phyloP scores from a whole-genome alignment of 2,329 filamentous ascomycete genomes.

The Knoxdaviesia capensis region DNA sequence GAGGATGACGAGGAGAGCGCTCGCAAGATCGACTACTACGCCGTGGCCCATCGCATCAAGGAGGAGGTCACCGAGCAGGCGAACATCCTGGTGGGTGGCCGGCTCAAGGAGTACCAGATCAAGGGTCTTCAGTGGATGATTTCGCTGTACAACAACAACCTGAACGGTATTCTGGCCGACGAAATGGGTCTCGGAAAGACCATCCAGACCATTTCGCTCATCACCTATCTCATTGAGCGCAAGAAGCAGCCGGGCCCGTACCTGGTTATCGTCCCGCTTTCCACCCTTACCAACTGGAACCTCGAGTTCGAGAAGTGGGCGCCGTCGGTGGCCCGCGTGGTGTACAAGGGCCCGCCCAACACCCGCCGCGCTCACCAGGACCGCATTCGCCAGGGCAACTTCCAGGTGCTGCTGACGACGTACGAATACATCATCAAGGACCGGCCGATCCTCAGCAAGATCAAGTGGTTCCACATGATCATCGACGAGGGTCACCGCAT shows the following conservation, averaged over 20 bases:
- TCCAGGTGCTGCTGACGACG: conserved; percentile 91
- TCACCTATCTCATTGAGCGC: conserved; percentile 91
- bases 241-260: conserved; percentile 87
- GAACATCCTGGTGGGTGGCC: conserved; percentile 72
- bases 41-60: conserved; percentile 87
- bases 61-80: conserved; percentile 79
- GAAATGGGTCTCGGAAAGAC: conserved; percentile 99
- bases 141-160: conserved; percentile 98
- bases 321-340: conserved; percentile 64
- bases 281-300: conserved; percentile 97
- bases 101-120: conserved; percentile 89
- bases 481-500: conserved; percentile 98
- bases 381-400: conserved; percentile 81
- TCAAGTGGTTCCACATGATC: conserved; percentile 99
- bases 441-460: conserved; percentile 81
- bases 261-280: conserved; percentile 88
- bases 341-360: conserved; percentile 91
- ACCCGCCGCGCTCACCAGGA: conserved; percentile 79
- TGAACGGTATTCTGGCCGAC: conserved; percentile 95
- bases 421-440: conserved; percentile 99
- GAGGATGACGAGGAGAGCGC: conserved; percentile 50
- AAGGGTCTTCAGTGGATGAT: conserved; percentile 99
- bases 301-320: conserved; percentile 99
- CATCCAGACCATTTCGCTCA: conserved; percentile 94
- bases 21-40: conserved; percentile 94